Base-by-base conservation (phyloP, 2,329 filamentous ascomycete species). In the Colletotrichum simmondsii region DNA sequence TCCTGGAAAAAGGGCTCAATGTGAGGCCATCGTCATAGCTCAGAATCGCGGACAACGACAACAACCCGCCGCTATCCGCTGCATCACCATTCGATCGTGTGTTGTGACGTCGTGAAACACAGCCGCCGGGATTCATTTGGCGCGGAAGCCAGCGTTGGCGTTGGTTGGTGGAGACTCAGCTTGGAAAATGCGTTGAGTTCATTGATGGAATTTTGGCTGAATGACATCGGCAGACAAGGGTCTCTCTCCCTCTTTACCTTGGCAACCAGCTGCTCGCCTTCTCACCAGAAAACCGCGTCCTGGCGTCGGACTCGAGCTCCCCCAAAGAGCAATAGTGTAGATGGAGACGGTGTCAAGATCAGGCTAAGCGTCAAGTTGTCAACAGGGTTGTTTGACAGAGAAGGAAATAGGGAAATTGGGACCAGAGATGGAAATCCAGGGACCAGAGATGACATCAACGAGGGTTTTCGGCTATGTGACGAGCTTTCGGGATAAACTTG, bases 401-500 rank as follows among this genome's bases (percentile, higher is more conserved):
- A 26, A 42, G 56, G 16, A 35, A 46, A 30, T 28, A 35, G 24
- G 49, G 57, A 52, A 67, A 60, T 52, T 67, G 35, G 54, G 32
- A 46, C 12, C 26, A 12, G 26, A 49, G n/a, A 37, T 30, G 49
- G 58, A 49, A 56, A 61, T 54, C 19, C 35, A 58, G 70, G 60
- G 54, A 64, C 60, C 54, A 35, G 60, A 71, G 37, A 70, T 72
- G 66, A 70, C 66, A 72, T 72, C 70, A 72, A 72, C 70, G 70
- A 72, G 70, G 70, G 70, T 72, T 72, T 69, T 72, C 70, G 70
- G 70, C 66, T 72, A 72, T 69, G 70, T 56, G 30, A 70, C 70
- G 60, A 72, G 46, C 30, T 61, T 46, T 72, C 69, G 69, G 69
- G 59, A 72, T 30, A 28, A 56, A 56, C 30, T 42, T 69, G 59